phyloP scores from a whole-genome alignment of 2,329 filamentous ascomycete genomes.

The Cladophialophora yegresii region DNA sequence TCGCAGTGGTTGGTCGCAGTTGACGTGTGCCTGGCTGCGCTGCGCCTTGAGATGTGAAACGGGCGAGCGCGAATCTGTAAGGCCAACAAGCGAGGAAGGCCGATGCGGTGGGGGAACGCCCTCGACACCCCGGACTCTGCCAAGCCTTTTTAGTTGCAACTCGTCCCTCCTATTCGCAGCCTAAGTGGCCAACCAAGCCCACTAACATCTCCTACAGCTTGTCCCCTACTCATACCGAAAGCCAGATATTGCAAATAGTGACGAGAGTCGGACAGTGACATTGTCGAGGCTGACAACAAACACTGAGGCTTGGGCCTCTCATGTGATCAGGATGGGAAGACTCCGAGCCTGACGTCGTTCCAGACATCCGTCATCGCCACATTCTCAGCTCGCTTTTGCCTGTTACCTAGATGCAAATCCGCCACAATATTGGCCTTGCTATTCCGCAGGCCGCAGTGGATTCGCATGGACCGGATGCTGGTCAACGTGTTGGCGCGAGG shows the following conservation, averaged over 20 bases:
- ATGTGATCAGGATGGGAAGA: background rate
- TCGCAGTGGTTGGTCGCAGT: slow-evolving; percentile 47
- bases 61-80: slow-evolving; percentile 1
- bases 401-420: background rate
- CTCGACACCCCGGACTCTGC: background rate
- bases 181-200: background rate
- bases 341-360: background rate
- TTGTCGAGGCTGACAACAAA: background rate
- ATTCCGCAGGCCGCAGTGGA: background rate
- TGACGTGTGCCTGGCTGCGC: slow-evolving; percentile 9
- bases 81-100: slow-evolving; percentile 10
- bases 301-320: background rate
- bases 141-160: background rate
- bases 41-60: slow-evolving; percentile 23
- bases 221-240: background rate
- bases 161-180: background rate
- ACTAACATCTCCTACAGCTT: background rate
- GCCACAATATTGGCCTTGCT: background rate
- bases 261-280: background rate
- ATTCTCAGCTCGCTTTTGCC: background rate
- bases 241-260: background rate
- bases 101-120: slow-evolving; percentile 3
- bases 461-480: background rate
- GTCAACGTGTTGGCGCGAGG: background rate
- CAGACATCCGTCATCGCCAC: background rate